Evolutionary conservation across 176 grass and related monocot genomes (phyloP), one percentile per base, ranked within the genome.

Genomic region (Musa schizocarpa): DNA sequence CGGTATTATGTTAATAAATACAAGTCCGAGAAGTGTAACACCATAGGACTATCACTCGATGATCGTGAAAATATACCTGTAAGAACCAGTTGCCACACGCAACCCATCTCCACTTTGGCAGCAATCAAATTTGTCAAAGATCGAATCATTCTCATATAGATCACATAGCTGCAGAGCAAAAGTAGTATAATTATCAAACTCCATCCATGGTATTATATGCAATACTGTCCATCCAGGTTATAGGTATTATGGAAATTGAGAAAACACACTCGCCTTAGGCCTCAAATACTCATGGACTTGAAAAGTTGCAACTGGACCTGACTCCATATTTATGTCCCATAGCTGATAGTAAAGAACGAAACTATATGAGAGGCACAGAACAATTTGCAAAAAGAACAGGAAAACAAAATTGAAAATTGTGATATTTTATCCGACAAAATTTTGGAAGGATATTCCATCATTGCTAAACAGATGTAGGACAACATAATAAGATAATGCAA

Each of bases 121-220:
- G 55, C 94, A 98, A 62, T 98, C 90, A 74, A 98, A 98, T 83
- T 98, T 98, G 84, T 98, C 94, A 2, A 98, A 98, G 79, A 98
- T 98, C 27, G 90, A 98, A 52, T 98, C 94, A 87, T 91, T 98
- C 82, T 98, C 94, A 85, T 98, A 98, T 81, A 98, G 87, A 86
- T 98, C 94, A 74, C 94, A 98, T 73, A 98, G 59, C 94, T 98
- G 84, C 59, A 84, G 8, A 78, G 16, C 14, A 72, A 81, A 68
- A 83, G 69, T 9, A 70, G 17, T 19, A 70, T 49, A 69, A 13
- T 52, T 69, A 20, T 9, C 50, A 78, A 51, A 76, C 82, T 77
- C 50, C 2, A 26, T 25, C 63, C 1, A 12, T 26, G 22, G 5
- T 77, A 10, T 24, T 9, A 10, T 77, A 73, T 76, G 64, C n/a